Conservation (phyloP, 2,329 filamentous ascomycete genomes). For the Zasmidium citrigriseum region DNA sequence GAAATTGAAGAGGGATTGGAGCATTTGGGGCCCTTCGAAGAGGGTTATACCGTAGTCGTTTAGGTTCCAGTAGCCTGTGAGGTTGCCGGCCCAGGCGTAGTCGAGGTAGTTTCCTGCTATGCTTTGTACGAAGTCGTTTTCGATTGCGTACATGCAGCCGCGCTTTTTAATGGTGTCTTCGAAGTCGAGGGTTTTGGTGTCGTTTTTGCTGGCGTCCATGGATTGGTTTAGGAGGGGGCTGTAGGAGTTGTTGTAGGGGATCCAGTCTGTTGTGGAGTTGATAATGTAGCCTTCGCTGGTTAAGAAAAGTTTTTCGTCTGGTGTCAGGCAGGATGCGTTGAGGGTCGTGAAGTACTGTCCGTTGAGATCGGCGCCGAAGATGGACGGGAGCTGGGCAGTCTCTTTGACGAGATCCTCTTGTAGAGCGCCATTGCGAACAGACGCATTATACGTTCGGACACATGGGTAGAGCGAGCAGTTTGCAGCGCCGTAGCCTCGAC, state of each 20-base stretch:
- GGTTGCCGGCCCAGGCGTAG: not conserved
- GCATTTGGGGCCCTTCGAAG: constrained; percentile 10
- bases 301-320: not conserved
- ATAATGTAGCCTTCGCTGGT: not conserved
- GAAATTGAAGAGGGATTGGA: constrained; percentile 12
- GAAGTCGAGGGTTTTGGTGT: not conserved
- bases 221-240: not conserved
- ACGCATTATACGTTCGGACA: constrained; percentile 4
- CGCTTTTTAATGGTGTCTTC: not conserved
- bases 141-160: not conserved
- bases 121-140: not conserved
- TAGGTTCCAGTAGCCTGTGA: constrained; percentile 2
- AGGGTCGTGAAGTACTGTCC: not conserved
- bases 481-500: constrained; percentile 9
- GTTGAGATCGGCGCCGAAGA: not conserved
- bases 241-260: constrained; percentile 2
- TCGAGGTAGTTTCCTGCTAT: not conserved
- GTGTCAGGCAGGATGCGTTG: constrained; percentile 4
- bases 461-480: constrained; percentile 10
- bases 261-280: constrained; percentile 2
- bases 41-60: not conserved
- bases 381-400: not conserved
- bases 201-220: not conserved
- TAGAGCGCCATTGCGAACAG: constrained; percentile 2
- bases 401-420: constrained; percentile 2